Conservation (phyloP, 2,329 filamentous ascomycete species). For the Beauveria rudraprayagi region DNA sequence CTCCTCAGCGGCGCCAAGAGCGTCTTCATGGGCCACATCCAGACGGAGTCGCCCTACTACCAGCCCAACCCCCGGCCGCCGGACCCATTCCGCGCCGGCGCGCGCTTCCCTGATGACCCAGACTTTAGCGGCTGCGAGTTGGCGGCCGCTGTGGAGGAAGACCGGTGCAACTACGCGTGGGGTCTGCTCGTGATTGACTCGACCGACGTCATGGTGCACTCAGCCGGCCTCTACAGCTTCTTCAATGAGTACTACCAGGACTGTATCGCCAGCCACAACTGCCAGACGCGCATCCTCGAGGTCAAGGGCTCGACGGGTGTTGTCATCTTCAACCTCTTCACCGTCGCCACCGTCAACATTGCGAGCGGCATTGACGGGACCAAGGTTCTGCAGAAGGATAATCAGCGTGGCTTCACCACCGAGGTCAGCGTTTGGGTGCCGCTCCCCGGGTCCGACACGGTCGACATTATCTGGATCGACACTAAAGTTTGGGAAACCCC, state of each 20-base stretch:
- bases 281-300: conserved; percentile 29
- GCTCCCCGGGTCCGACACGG: conserved; percentile 14
- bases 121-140: conserved; percentile 16
- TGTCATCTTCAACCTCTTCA: conserved; percentile 11
- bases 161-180: conserved; percentile 33
- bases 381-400: conserved; percentile 14
- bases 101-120: conserved; percentile 11
- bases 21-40: conserved; percentile 42
- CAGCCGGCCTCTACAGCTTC: conserved; percentile 50
- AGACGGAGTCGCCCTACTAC: conserved; percentile 51
- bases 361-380: conserved; percentile 11
- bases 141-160: conserved; percentile 19
- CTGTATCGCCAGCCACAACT: conserved; percentile 37
- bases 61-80: conserved; percentile 42
- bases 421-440: conserved; percentile 21
- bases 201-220: conserved; percentile 39
- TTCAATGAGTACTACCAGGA: conserved; percentile 49
- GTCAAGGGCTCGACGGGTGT: conserved; percentile 13
- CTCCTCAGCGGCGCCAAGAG: conserved; percentile 39
- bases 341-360: conserved; percentile 10
- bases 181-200: conserved; percentile 43
- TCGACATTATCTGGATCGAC: conserved; percentile 18
- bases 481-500: conserved; percentile 11
- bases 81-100: conserved; percentile 30
- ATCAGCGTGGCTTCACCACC: conserved; percentile 18